phyloP scores from a whole-genome alignment of 495 filamentous ascomycete genomes.

The Neurospora sp. region DNA sequence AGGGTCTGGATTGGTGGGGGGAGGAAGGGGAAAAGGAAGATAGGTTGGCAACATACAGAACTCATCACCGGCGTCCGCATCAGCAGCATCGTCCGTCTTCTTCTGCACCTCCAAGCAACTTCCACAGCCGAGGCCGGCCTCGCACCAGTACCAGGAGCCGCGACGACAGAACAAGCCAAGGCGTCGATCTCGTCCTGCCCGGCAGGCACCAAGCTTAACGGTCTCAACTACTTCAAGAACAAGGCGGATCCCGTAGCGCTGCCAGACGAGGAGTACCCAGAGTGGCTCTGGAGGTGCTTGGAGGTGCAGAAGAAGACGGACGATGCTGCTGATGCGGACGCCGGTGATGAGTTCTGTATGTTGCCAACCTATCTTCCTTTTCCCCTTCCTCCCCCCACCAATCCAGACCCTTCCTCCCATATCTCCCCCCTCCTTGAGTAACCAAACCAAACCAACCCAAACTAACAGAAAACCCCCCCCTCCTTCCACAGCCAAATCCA shows the following conservation, averaged over 20 bases:
- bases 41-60: no score
- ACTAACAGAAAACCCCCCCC: neutral
- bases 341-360: slow-evolving; percentile 67
- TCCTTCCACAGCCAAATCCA: slow-evolving; percentile 56
- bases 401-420: neutral
- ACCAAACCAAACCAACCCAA: neutral
- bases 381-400: neutral
- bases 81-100: no score
- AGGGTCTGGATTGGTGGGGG: no score
- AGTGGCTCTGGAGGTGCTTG: slow-evolving; percentile 80
- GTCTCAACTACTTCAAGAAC: slow-evolving; percentile 80
- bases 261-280: slow-evolving; percentile 78
- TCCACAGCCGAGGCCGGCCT: slow-evolving; percentile 1
- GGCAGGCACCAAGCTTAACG: slow-evolving; percentile 63
- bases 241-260: slow-evolving; percentile 59
- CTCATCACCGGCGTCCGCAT: no score
- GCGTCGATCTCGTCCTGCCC: slow-evolving; percentile 35
- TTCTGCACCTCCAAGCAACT: no score
- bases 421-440: neutral
- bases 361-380: slow-evolving; percentile 3
- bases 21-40: no score
- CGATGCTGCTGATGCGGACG: slow-evolving; percentile 28
- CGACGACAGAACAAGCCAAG: slow-evolving; percentile 6
- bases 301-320: slow-evolving; percentile 40
- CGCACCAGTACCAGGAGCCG: neutral